A percentile compares a stretch with the other conserved stretches of the same genome.
Evolutionary conservation across 1,284 basidiomycete species (phyloP).

Genomic region (Irpex sp.): DNA sequence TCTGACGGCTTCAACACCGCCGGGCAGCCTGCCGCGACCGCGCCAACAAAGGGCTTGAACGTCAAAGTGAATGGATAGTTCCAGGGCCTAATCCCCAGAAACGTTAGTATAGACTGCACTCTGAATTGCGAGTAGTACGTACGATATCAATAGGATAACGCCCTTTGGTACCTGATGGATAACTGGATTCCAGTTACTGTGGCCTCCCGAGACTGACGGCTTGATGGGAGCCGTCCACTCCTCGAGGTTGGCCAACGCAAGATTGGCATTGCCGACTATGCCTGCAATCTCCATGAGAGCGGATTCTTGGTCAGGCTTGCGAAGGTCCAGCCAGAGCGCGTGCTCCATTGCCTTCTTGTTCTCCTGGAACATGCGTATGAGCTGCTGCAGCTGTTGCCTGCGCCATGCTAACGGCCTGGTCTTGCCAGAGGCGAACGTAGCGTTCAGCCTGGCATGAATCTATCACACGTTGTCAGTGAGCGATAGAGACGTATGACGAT

Average conservation of each 20-base stretch:
- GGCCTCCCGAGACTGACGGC: conserved; percentile 28
- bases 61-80: conserved; percentile 51
- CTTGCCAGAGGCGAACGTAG: conserved; percentile 44
- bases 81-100: conserved; percentile 35
- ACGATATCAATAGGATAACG: conserved; percentile 37
- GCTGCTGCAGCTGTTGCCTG: conserved; percentile 55
- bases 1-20: conserved; percentile 61
- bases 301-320: conserved; percentile 40
- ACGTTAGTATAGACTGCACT: background rate
- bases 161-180: conserved; percentile 50
- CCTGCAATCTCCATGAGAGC: conserved; percentile 30
- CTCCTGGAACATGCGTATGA: conserved; percentile 48
- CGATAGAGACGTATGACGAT: too few relatives aligned
- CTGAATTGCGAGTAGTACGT: conserved; percentile 4
- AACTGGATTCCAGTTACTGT: conserved; percentile 35
- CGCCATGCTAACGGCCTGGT: conserved; percentile 51
- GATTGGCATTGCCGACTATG: conserved; percentile 39
- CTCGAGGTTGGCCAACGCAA: conserved; percentile 43
- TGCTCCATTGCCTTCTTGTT: conserved; percentile 31
- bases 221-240: conserved; percentile 47
- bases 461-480: conserved; percentile 14
- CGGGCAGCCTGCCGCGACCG: conserved; percentile 58
- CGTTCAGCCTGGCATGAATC: conserved; percentile 39
- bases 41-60: conserved; percentile 48
- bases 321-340: conserved; percentile 48